phyloP scores from a whole-genome alignment of 1,284 basidiomycete genomes.

The Pterulicium gracile region DNA sequence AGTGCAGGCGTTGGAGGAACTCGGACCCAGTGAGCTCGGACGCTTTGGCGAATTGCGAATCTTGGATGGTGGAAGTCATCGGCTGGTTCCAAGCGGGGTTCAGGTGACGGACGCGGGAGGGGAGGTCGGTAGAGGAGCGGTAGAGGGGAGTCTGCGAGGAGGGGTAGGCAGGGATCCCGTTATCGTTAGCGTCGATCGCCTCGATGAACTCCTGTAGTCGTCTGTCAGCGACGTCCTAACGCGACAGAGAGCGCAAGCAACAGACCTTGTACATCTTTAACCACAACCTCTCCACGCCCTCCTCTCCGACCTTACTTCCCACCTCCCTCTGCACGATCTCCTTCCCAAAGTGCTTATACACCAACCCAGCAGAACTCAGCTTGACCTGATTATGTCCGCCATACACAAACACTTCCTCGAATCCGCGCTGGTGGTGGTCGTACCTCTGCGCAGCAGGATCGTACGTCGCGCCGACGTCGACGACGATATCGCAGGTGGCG shows the following conservation, averaged over 20 bases:
- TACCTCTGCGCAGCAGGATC: slow-evolving; percentile 72
- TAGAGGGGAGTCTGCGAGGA: slow-evolving; percentile 57
- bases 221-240: no score
- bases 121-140: slow-evolving; percentile 70
- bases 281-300: slow-evolving; percentile 69
- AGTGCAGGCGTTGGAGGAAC: slow-evolving; percentile 74
- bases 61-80: slow-evolving; percentile 26
- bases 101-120: slow-evolving; percentile 67
- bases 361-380: slow-evolving; percentile 85
- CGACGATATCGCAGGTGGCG: slow-evolving; percentile 87
- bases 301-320: slow-evolving; percentile 40
- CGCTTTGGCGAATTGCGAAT: slow-evolving; percentile 62
- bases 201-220: slow-evolving; percentile 89
- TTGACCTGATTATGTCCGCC: slow-evolving; percentile 72
- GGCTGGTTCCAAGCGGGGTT: slow-evolving; percentile 89
- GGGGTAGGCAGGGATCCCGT: slow-evolving; percentile 79
- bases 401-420: slow-evolving; percentile 81
- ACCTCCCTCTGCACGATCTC: slow-evolving; percentile 72
- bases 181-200: slow-evolving; percentile 93
- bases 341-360: slow-evolving; percentile 97
- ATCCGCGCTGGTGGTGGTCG: slow-evolving; percentile 96
- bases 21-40: slow-evolving; percentile 81
- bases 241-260: slow-evolving; percentile 1
- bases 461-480: slow-evolving; percentile 94
- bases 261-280: slow-evolving; percentile 78